phyloP scores from a whole-genome alignment of 805 yeast species.

The Cyberlindnera veronae region DNA sequence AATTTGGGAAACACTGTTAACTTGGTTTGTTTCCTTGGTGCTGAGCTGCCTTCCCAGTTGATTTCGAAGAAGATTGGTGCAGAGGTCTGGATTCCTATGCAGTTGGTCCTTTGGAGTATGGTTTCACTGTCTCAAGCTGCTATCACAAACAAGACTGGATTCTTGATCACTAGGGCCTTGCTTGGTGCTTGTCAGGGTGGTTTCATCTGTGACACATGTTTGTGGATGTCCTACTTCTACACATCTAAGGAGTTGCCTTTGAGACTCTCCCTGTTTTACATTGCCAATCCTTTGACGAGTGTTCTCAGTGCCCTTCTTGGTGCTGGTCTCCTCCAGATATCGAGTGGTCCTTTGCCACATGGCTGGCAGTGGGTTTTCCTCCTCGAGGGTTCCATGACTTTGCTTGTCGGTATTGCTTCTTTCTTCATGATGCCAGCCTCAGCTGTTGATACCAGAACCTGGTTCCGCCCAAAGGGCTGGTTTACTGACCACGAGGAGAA shows the following conservation, averaged over 20 bases:
- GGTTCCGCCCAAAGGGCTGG: too few relatives aligned
- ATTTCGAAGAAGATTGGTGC: conserved; percentile 62
- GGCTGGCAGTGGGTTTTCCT: too few relatives aligned
- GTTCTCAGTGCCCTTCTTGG: conserved; percentile 47
- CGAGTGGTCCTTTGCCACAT: conserved; percentile 43
- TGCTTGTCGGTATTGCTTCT: too few relatives aligned
- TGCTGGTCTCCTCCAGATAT: conserved; percentile 50
- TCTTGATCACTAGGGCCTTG: conserved; percentile 46
- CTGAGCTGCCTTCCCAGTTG: conserved; percentile 66
- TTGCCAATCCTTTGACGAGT: conserved; percentile 46
- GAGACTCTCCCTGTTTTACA: conserved; percentile 58
- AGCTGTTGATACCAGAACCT: too few relatives aligned
- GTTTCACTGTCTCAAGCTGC: conserved; percentile 52
- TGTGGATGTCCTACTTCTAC: conserved; percentile 67
- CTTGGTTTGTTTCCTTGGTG: conserved; percentile 46
- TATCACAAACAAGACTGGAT: conserved; percentile 39
- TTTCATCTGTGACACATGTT: conserved; percentile 58
- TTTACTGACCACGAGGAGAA: too few relatives aligned
- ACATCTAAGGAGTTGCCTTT: conserved; percentile 54
- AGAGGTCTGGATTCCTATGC: conserved; percentile 59
- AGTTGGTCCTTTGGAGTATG: conserved; percentile 52
- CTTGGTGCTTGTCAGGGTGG: conserved; percentile 66
- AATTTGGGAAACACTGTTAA: conserved; percentile 58
- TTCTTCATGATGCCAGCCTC: too few relatives aligned
- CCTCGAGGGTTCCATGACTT: too few relatives aligned